Evolutionary conservation across 805 yeast genomes (phyloP).

Genomic region (Myxozyma neotropica): DNA sequence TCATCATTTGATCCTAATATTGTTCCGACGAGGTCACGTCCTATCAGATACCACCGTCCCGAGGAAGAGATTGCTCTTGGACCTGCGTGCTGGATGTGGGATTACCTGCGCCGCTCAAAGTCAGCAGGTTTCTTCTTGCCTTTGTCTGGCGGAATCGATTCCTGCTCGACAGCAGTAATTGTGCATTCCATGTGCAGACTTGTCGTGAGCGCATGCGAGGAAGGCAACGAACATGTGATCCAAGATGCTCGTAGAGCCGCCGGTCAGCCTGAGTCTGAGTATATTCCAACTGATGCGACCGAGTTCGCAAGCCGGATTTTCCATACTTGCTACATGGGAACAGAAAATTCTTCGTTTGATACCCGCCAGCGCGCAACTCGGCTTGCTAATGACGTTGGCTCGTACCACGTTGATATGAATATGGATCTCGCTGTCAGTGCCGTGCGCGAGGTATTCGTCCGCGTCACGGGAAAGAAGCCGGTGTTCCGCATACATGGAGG

Average conservation of each 20-base stretch:
- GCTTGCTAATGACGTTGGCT: conserved; percentile 73
- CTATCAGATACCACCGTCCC: conserved; percentile 70
- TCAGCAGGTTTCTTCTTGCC: conserved; percentile 94
- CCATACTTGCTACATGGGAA: conserved; percentile 95
- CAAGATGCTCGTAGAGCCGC: conserved; percentile 72
- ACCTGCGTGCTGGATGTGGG: conserved; percentile 99
- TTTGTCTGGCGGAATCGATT: conserved; percentile 94
- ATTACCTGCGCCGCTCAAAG: conserved; percentile 85
- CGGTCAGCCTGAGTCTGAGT: conserved; percentile 52
- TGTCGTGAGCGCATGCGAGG: conserved; percentile 66
- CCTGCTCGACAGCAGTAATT: conserved; percentile 95
- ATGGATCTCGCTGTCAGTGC: conserved; percentile 84
- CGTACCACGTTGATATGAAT: conserved; percentile 88
- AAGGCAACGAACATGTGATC: conserved; percentile 69
- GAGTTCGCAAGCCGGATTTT: conserved; percentile 77
- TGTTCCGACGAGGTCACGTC: conserved; percentile 56
- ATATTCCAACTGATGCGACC: conserved; percentile 72
- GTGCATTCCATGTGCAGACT: conserved; percentile 92
- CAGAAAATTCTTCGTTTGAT: conserved; percentile 85
- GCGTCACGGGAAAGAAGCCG: conserved; percentile 89
- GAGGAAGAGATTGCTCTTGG: conserved; percentile 97
- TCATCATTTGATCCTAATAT: conserved; percentile 63
- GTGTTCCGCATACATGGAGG: conserved; percentile 93
- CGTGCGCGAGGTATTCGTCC: conserved; percentile 73
- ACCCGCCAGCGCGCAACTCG: conserved; percentile 82